Evolutionary conservation across 176 grass and related monocot species (phyloP).

Genomic region (Aegilops bicornis): DNA sequence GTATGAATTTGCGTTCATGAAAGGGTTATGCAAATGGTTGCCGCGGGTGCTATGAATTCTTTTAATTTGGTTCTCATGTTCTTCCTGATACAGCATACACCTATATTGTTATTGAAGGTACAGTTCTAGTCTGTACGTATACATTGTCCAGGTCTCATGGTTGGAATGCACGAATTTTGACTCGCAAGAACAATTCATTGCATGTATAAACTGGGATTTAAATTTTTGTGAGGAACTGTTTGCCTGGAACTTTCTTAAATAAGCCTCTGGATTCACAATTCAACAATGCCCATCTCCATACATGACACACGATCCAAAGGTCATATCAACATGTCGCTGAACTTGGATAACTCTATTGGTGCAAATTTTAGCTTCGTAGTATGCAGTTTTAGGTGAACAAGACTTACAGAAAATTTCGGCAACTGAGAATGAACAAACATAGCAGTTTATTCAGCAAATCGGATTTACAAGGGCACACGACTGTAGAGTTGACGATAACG

Average conservation of each 20-base stretch:
- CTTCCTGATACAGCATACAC: no score
- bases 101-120: no score
- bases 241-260: neutral
- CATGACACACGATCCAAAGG: neutral
- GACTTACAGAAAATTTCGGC: no score
- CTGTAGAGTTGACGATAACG: neutral
- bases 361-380: neutral
- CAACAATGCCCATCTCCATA: neutral
- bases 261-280: neutral
- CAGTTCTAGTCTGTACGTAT: no score
- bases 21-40: neutral
- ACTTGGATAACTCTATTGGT: neutral
- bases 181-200: neutral
- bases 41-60: no score
- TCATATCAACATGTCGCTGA: neutral
- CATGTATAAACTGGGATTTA: no score
- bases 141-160: neutral
- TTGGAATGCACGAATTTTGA: neutral
- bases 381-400: neutral
- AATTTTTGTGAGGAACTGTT: neutral
- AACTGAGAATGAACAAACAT: no score
- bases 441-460: no score
- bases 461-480: neutral
- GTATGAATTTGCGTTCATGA: no score
- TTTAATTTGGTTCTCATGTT: no score